Evolutionary conservation across 257 asterid species (phyloP).

Genomic region (Schizonepeta tenuifolia): DNA sequence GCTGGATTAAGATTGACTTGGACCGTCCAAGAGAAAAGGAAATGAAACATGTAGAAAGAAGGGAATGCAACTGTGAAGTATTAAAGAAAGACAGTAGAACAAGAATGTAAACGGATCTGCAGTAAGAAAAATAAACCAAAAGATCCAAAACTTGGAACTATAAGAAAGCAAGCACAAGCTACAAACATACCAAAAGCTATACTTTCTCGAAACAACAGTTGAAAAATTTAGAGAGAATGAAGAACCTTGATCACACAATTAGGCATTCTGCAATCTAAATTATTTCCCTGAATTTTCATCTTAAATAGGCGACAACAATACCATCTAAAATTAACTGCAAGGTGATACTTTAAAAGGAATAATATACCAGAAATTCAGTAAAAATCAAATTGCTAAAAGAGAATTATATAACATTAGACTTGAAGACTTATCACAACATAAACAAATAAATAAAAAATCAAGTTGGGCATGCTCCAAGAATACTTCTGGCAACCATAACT

Average conservation of each 20-base stretch:
- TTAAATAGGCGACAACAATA: slow-evolving; percentile 1
- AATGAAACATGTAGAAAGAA: slow-evolving; percentile 6
- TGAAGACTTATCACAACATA: slow-evolving; percentile 12
- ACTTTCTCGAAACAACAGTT: not conserved
- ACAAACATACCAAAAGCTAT: not conserved
- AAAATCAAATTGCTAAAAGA: slow-evolving; percentile 10
- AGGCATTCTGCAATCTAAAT: not conserved
- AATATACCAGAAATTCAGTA: slow-evolving; percentile 6
- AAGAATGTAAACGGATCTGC: not conserved
- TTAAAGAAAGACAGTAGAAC: not conserved
- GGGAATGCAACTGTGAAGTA: not conserved
- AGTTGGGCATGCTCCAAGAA: slow-evolving; percentile 23
- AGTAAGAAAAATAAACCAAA: no score
- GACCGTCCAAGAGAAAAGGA: slow-evolving; percentile 25
- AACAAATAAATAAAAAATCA: slow-evolving; percentile 4
- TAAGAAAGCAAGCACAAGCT: not conserved
- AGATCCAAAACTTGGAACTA: slow-evolving; percentile 1
- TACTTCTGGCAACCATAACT: slow-evolving; percentile 27
- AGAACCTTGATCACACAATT: not conserved
- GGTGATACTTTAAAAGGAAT: slow-evolving; percentile 4
- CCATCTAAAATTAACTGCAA: slow-evolving; percentile 7
- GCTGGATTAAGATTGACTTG: slow-evolving; percentile 18
- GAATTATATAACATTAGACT: not conserved
- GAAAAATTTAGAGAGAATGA: not conserved
- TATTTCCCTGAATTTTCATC: not conserved